Conservation (phyloP, 805 yeast genomes). For the Starmera quercuum region DNA sequence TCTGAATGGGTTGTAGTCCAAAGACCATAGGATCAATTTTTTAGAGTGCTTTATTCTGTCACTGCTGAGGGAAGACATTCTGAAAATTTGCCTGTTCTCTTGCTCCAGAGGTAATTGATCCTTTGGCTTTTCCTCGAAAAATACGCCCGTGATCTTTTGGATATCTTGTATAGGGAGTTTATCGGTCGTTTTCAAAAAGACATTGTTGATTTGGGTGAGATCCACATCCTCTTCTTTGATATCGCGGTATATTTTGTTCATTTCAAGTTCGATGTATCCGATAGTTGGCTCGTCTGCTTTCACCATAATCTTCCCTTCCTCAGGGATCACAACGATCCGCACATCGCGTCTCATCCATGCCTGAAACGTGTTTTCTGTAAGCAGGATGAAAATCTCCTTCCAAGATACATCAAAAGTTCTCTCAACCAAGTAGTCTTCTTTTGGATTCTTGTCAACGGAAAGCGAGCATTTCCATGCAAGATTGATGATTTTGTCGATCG, state of each 20-base stretch:
- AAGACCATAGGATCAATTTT: constrained; percentile 18
- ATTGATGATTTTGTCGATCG: constrained; percentile 5
- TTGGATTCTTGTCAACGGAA: constrained; percentile 8
- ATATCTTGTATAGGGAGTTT: constrained; percentile 15
- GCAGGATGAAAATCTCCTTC: constrained; percentile 14
- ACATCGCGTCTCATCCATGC: constrained; percentile 20
- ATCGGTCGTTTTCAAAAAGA: constrained; percentile 5
- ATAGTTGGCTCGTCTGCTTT: constrained; percentile 15
- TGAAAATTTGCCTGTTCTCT: background rate
- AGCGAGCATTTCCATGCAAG: constrained; percentile 12
- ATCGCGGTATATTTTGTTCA: constrained; percentile 10
- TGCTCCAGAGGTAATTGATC: background rate
- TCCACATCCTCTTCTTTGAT: constrained; percentile 10
- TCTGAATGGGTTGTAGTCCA: constrained; percentile 17
- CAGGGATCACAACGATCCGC: constrained; percentile 13
- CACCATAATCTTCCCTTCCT: constrained; percentile 13
- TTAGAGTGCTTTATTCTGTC: constrained; percentile 4
- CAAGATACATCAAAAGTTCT: constrained; percentile 13
- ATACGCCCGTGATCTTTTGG: constrained; percentile 16
- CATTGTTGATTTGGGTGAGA: constrained; percentile 5
- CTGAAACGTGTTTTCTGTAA: constrained; percentile 12
- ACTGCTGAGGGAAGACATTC: background rate
- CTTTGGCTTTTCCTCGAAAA: constrained; percentile 7
- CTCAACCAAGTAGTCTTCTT: constrained; percentile 10
- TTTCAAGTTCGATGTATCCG: constrained; percentile 17